A percentile compares a stretch with the other conserved stretches of the same genome.
phyloP scores from a whole-genome alignment of 257 asterid genomes.

The Agastache rugosa region DNA sequence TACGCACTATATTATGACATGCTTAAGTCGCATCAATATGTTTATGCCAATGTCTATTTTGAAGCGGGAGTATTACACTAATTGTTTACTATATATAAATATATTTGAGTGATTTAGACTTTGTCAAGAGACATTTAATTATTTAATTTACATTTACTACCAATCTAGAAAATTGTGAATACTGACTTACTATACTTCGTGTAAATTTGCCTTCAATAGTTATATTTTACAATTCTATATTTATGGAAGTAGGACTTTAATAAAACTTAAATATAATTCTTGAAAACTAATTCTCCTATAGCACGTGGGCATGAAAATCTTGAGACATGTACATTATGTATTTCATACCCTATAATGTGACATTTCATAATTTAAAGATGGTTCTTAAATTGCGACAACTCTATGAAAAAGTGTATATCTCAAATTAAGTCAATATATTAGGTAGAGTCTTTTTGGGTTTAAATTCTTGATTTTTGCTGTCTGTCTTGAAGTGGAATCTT shows the following conservation, averaged over 20 bases:
- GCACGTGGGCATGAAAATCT: conserved; percentile 24
- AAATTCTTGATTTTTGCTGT: conserved; percentile 15
- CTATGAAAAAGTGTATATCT: neutral
- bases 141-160: no score
- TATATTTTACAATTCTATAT: neutral
- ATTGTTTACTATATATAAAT: no score
- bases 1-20: neutral
- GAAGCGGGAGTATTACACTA: neutral
- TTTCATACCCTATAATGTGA: no score
- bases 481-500: neutral
- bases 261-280: neutral
- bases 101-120: no score
- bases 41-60: neutral
- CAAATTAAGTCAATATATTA: conserved; percentile 25
- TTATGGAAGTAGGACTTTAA: neutral
- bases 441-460: conserved; percentile 30
- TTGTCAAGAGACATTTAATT: neutral
- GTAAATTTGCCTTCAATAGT: neutral
- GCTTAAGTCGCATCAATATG: neutral
- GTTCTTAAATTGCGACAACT: neutral
- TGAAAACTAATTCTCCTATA: neutral
- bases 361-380: conserved; percentile 8
- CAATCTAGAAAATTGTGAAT: neutral
- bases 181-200: neutral
- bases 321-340: neutral